Conservation (phyloP, 768 basidiomycete species). For the Plicaturopsis crispa region DNA sequence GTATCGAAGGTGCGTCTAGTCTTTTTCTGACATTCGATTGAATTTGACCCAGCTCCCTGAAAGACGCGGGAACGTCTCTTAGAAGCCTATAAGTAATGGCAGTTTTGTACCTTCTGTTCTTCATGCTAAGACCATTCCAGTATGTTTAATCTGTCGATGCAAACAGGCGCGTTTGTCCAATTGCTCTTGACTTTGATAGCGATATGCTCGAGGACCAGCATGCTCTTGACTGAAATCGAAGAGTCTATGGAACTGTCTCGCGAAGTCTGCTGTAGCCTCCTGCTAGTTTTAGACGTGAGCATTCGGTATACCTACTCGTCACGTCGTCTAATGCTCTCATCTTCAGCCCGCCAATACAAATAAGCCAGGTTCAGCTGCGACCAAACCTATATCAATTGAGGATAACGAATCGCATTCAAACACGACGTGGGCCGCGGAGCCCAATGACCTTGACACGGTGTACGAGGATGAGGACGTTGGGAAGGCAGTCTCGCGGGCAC, state of each 20-base stretch:
- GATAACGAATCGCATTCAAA: constrained; percentile 4
- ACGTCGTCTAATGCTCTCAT: constrained; percentile 4
- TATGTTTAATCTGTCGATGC: constrained; percentile 55
- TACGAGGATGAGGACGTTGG: background rate
- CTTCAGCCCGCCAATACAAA: constrained; percentile 11
- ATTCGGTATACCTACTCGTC: background rate
- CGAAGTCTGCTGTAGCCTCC: constrained; percentile 18
- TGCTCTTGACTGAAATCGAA: constrained; percentile 35
- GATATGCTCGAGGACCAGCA: constrained; percentile 49
- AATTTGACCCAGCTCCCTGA: background rate
- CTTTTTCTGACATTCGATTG: background rate
- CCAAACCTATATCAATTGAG: background rate
- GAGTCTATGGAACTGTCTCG: constrained; percentile 25
- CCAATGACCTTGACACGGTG: background rate
- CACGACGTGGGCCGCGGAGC: background rate
- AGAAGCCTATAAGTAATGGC: constrained; percentile 47
- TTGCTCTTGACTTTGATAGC: constrained; percentile 55
- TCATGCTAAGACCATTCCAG: constrained; percentile 25
- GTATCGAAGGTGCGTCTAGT: constrained; percentile 38
- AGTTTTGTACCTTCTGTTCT: constrained; percentile 10
- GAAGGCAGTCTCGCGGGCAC: background rate
- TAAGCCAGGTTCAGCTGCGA: background rate
- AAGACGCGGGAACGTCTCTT: constrained; percentile 28
- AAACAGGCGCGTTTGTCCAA: constrained; percentile 68
- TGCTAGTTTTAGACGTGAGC: constrained; percentile 25